phyloP scores from a whole-genome alignment of 164 flowering plant species.

The Berberis thunbergii region DNA sequence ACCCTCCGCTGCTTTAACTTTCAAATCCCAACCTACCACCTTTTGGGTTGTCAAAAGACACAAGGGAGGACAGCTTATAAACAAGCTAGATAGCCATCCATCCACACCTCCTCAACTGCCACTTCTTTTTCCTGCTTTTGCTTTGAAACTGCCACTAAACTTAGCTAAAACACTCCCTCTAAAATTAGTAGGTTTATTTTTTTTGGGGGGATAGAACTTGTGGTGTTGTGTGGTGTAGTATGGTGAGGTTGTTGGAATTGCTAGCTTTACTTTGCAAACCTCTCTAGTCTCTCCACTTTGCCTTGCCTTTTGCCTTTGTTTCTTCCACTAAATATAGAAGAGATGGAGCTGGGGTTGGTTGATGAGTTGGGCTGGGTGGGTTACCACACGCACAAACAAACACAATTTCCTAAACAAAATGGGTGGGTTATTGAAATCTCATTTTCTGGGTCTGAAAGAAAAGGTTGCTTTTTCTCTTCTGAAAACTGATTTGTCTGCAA shows the following conservation, averaged over 20 bases:
- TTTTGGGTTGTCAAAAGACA: slow-evolving; percentile 3
- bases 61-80: neutral
- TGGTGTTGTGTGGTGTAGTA: too few relatives aligned
- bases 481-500: slow-evolving; percentile 12
- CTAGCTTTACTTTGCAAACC: too few relatives aligned
- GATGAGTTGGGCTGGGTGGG: neutral
- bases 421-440: slow-evolving; percentile 3
- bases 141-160: neutral
- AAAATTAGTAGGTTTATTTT: neutral
- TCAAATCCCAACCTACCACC: slow-evolving; percentile 2
- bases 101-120: slow-evolving; percentile 1
- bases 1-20: neutral
- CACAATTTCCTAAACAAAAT: slow-evolving; percentile 4
- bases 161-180: neutral
- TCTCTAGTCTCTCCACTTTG: neutral
- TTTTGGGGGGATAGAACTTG: neutral
- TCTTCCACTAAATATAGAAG: slow-evolving; percentile 4
- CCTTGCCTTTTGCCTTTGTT: neutral
- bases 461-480: slow-evolving; percentile 6
- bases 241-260: neutral
- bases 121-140: slow-evolving; percentile 2
- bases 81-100: too few relatives aligned
- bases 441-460: neutral
- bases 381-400: neutral
- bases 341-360: neutral